Conservation (phyloP, 148 eudicot genomes). For the Linanthus parryae region DNA sequence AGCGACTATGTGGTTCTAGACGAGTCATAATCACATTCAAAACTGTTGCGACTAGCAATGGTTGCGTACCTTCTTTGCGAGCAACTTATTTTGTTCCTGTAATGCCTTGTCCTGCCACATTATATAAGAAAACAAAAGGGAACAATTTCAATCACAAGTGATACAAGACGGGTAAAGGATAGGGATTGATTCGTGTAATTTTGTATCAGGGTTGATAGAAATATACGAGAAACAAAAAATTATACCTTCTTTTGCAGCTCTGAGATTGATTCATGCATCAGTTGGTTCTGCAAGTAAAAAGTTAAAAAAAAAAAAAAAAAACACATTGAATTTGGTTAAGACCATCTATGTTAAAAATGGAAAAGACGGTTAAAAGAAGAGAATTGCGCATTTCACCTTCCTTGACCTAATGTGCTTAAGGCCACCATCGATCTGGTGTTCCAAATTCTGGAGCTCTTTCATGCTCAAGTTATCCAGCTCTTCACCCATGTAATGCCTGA, state of each 20-base stretch:
- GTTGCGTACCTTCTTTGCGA: conserved; percentile 44
- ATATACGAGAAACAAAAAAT: neutral
- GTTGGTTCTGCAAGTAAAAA: conserved; percentile 33
- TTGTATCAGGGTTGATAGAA: neutral
- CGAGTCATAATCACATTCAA: neutral
- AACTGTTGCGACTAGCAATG: neutral
- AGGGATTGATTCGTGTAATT: neutral
- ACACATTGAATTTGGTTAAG: neutral
- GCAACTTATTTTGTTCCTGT: conserved; percentile 58
- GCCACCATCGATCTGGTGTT: conserved; percentile 57
- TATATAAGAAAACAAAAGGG: neutral
- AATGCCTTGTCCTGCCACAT: conserved; percentile 56
- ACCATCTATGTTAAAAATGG: too few species aligned
- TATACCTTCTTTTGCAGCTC: conserved; percentile 44
- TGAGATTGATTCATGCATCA: conserved; percentile 40
- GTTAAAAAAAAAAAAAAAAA: neutral
- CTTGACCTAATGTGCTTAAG: conserved; percentile 49
- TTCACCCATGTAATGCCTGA: conserved; percentile 68
- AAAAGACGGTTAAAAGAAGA: neutral
- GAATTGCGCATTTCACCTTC: conserved; percentile 49
- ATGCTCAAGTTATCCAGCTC: conserved; percentile 51
- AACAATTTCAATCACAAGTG: neutral
- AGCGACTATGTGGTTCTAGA: neutral
- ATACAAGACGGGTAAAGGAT: neutral
- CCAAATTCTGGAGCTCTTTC: conserved; percentile 65